Base-by-base conservation (phyloP, 2,329 filamentous ascomycete genomes). In the Monosporascus sp. region DNA sequence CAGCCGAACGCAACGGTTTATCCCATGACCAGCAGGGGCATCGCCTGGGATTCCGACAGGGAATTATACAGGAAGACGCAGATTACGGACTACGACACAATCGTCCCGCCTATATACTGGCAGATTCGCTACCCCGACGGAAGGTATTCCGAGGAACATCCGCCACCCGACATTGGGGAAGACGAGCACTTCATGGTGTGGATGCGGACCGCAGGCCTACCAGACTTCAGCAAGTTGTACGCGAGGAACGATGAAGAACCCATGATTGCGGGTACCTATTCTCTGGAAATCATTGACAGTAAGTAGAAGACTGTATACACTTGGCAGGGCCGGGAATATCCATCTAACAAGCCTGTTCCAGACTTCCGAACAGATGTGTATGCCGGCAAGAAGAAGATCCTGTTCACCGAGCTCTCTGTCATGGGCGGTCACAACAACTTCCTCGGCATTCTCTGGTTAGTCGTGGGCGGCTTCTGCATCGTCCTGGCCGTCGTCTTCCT, bases 161-260 rank as follows among this genome's bases (percentile, higher is more conserved):
- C 81, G 2, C 84, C 90, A 22, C 90, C 91, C 0, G 73, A 94
- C 62, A 70, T 97, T 18, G 79, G 86, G 57, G 73, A 83, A 0
- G 86, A 90, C 73, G 88, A 96, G 69, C 84, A 85, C 44, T 96
- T 99, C 70, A 92, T 97, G 73, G 92, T 97, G 22, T 99, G 94
- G 94, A 99, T 99, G 94, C 85, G 94, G 62, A 96, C 95, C 2
- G 94, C 94, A 24, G 94, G 93, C 53, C 74, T 97, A 63, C 94
- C 94, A 1, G 88, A 87, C 5, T 99, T 99, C 69, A 96, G 89
- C 80, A 99, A 99, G 75, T 77, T 99, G 47, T 90, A 90, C 46
- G 82, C 87, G 70, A 82, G 91, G 54, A 97, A 97, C 66, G 87
- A 96, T 67, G 77, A 76, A 1, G 74, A 79, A 2, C 68, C 74